These are phyloP conservation scores for Eurotiales sp. DNA, from an alignment of 2,329 filamentous ascomycete genomes.

Conservation along the genomic window DNA sequence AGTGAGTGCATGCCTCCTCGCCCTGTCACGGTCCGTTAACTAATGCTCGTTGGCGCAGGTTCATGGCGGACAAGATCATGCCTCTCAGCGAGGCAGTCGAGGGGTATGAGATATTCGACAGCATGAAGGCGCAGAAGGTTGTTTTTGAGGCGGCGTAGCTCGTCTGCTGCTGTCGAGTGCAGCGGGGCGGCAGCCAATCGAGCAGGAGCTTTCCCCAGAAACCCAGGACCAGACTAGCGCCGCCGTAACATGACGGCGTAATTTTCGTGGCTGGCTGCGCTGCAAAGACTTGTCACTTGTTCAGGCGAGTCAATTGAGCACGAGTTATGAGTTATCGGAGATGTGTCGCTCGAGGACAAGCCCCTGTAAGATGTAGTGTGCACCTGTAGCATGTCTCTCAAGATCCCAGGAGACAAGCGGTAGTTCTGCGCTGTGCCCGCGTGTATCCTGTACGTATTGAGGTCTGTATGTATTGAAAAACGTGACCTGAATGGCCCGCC, in stretches of 20 bases:
- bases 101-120: conserved; percentile 68
- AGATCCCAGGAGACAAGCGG: too few species aligned
- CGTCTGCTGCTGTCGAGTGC: conserved; percentile 11
- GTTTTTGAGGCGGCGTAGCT: conserved; percentile 56
- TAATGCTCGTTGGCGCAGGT: conserved; percentile 45
- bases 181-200: neutral
- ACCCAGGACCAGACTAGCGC: conserved; percentile 3
- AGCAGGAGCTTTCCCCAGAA: conserved; percentile 4
- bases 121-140: conserved; percentile 71
- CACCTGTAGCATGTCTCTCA: too few species aligned
- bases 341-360: too few species aligned
- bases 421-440: too few species aligned
- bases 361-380: too few species aligned
- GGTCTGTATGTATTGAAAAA: too few species aligned
- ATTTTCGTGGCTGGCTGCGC: neutral
- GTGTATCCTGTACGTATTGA: too few species aligned
- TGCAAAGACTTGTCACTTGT: too few species aligned
- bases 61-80: conserved; percentile 75
- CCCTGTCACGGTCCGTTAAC: neutral
- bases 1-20: conserved; percentile 46
- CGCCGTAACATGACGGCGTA: conserved; percentile 10
- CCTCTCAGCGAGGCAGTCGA: conserved; percentile 62
- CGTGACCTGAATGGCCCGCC: too few species aligned
- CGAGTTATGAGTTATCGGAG: too few species aligned
- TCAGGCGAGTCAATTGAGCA: too few species aligned